Evolutionary conservation across 1,284 basidiomycete genomes (phyloP).

Genomic region (Boletellus deceptivus): DNA sequence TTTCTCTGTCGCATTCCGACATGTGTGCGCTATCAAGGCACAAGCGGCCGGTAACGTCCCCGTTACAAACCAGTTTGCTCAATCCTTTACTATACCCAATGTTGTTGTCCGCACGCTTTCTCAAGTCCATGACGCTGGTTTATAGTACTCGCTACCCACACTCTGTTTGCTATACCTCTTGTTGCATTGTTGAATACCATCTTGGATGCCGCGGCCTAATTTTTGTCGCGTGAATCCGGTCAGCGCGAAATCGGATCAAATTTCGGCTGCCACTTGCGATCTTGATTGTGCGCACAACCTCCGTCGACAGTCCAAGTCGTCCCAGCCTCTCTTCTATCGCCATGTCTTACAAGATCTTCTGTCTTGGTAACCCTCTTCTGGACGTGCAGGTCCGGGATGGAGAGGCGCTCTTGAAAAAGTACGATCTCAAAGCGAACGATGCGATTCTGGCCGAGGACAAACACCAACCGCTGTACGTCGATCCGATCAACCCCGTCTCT

Average conservation of each 20-base stretch:
- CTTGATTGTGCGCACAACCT: constrained; percentile 6
- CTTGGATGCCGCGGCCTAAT: neutral
- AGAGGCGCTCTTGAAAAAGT: constrained; percentile 86
- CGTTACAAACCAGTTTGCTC: constrained; percentile 27
- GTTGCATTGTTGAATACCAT: constrained; percentile 1
- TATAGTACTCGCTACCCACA: neutral
- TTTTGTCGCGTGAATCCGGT: neutral
- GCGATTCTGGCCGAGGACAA: constrained; percentile 93
- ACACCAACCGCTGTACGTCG: constrained; percentile 75
- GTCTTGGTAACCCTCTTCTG: constrained; percentile 87
- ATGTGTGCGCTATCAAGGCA: constrained; percentile 50
- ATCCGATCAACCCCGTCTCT: neutral
- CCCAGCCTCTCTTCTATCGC: constrained; percentile 10
- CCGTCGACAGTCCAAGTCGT: constrained; percentile 9
- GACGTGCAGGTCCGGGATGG: constrained; percentile 87
- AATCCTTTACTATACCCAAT: constrained; percentile 22
- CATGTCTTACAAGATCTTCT: constrained; percentile 59
- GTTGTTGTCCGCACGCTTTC: constrained; percentile 22
- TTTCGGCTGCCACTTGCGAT: constrained; percentile 4
- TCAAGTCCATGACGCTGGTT: constrained; percentile 10
- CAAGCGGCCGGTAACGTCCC: constrained; percentile 30
- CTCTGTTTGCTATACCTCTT: neutral
- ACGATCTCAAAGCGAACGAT: constrained; percentile 92
- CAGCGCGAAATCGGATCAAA: neutral
- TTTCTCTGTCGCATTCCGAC: constrained; percentile 46